These are phyloP conservation scores for Aegilops sharonensis DNA, from an alignment of 176 grass and related monocot species.

Conservation along the genomic window DNA sequence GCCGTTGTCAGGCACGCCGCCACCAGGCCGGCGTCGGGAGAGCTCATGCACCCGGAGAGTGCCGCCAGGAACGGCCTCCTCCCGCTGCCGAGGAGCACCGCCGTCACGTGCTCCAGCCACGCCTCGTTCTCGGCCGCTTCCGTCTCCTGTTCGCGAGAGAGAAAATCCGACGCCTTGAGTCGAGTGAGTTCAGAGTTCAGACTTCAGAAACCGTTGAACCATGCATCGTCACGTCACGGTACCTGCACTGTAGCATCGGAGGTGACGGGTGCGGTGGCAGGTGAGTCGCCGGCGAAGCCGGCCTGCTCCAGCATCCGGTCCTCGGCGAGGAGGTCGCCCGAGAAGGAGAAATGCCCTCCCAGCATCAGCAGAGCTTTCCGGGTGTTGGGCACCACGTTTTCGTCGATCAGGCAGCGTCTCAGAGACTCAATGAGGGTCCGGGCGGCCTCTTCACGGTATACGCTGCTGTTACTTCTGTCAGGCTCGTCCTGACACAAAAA, in stretches of 20 bases:
- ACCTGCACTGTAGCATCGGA: slow-evolving; percentile 18
- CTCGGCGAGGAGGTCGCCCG: slow-evolving; percentile 43
- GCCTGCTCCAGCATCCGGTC: slow-evolving; percentile 44
- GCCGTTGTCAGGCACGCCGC: slow-evolving; percentile 43
- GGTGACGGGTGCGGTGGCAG: background rate
- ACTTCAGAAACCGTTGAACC: background rate
- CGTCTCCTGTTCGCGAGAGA: slow-evolving; percentile 12
- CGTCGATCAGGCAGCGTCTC: slow-evolving; percentile 36
- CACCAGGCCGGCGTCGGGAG: slow-evolving; percentile 24
- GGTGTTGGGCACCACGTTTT: slow-evolving; percentile 22
- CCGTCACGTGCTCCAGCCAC: slow-evolving; percentile 27
- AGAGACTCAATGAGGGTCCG: slow-evolving; percentile 36
- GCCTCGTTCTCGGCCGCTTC: slow-evolving; percentile 23
- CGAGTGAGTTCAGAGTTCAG: background rate
- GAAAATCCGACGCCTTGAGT: background rate
- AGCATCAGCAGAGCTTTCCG: slow-evolving; percentile 53
- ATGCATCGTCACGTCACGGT: background rate
- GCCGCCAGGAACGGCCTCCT: slow-evolving; percentile 48
- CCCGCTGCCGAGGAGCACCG: slow-evolving; percentile 32
- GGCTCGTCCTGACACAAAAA: slow-evolving; percentile 25
- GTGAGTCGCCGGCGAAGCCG: slow-evolving; percentile 22
- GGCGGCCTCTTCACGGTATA: slow-evolving; percentile 37
- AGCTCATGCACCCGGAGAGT: slow-evolving; percentile 52
- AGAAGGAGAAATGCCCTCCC: slow-evolving; percentile 55
- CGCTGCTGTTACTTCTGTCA: background rate